Percentiles rank a stretch among this genome's conserved stretches.
phyloP scores from a whole-genome alignment of 129 eudicot genomes.

The Flaveria robusta region DNA sequence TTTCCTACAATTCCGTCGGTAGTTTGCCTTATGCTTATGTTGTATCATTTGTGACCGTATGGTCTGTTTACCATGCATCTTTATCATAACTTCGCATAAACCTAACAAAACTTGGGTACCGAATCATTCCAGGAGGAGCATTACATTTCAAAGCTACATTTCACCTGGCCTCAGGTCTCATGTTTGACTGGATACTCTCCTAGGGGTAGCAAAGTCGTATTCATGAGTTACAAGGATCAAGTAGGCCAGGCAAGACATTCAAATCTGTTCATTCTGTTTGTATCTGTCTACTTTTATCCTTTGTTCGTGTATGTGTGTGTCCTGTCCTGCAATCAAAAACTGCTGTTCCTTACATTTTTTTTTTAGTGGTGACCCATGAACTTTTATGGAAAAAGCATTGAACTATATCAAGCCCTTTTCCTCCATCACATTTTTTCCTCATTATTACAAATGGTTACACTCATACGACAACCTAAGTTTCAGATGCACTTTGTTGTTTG shows the following conservation, averaged over 20 bases:
- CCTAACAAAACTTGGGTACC: constrained; percentile 21
- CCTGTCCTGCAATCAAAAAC: constrained; percentile 1
- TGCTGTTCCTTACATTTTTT: background rate
- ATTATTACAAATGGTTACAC: constrained; percentile 14
- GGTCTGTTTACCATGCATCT: constrained; percentile 11
- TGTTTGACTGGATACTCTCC: constrained; percentile 73
- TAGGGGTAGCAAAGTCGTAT: constrained; percentile 70
- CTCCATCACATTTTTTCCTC: background rate
- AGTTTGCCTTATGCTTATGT: constrained; percentile 2
- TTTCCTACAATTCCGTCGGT: constrained; percentile 1
- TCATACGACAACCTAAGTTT: constrained; percentile 25
- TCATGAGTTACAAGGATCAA: constrained; percentile 65
- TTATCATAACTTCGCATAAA: constrained; percentile 8
- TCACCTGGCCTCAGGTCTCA: constrained; percentile 88
- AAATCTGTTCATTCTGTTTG: constrained; percentile 16
- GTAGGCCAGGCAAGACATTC: constrained; percentile 59
- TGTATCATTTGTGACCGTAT: constrained; percentile 9
- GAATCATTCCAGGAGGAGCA: constrained; percentile 76
- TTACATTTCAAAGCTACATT: constrained; percentile 63
- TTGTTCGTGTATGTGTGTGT: background rate
- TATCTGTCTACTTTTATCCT: constrained; percentile 3
- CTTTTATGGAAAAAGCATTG: background rate
- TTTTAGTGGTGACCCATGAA: background rate
- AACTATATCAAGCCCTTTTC: background rate
- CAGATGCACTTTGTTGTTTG: constrained; percentile 28